phyloP scores from a whole-genome alignment of 2,329 filamentous ascomycete species.

The Cladosporium sp. region DNA sequence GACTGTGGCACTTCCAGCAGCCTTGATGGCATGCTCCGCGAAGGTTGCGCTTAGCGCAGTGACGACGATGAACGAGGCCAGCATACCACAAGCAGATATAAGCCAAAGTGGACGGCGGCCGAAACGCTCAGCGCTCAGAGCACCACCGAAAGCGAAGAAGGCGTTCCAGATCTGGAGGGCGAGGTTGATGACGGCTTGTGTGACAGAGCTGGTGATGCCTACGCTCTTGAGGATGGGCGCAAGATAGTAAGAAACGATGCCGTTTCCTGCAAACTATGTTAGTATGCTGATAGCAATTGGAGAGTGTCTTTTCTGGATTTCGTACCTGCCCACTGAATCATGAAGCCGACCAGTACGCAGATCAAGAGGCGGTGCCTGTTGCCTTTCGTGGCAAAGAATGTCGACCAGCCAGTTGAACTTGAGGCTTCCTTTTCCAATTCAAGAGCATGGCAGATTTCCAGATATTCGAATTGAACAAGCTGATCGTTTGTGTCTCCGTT shows the following conservation, averaged over 20 bases:
- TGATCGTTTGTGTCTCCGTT: constrained; percentile 50
- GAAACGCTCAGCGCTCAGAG: constrained; percentile 45
- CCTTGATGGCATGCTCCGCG: constrained; percentile 35
- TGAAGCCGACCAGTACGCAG: constrained; percentile 40
- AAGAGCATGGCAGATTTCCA: constrained; percentile 61
- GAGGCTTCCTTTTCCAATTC: constrained; percentile 56
- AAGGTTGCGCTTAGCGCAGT: constrained; percentile 45
- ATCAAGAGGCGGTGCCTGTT: constrained; percentile 46
- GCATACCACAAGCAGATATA: constrained; percentile 47
- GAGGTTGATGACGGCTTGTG: constrained; percentile 43
- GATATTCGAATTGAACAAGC: constrained; percentile 61
- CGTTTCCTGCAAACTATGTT: background rate
- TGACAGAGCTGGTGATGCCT: constrained; percentile 40
- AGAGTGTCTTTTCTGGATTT: background rate
- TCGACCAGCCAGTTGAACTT: constrained; percentile 36
- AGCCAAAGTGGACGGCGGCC: constrained; percentile 50
- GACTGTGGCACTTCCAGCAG: constrained; percentile 43
- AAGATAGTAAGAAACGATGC: constrained; percentile 6
- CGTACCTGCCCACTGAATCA: constrained; percentile 44
- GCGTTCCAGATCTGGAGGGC: constrained; percentile 46
- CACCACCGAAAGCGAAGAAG: constrained; percentile 40
- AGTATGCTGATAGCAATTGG: background rate
- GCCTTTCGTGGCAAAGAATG: constrained; percentile 28
- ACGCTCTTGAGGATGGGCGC: constrained; percentile 42
- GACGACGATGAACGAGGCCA: constrained; percentile 47